These are phyloP conservation scores for Sanguinoderma infundibulare DNA, from an alignment of 1,284 basidiomycete genomes.

Conservation along the genomic window DNA sequence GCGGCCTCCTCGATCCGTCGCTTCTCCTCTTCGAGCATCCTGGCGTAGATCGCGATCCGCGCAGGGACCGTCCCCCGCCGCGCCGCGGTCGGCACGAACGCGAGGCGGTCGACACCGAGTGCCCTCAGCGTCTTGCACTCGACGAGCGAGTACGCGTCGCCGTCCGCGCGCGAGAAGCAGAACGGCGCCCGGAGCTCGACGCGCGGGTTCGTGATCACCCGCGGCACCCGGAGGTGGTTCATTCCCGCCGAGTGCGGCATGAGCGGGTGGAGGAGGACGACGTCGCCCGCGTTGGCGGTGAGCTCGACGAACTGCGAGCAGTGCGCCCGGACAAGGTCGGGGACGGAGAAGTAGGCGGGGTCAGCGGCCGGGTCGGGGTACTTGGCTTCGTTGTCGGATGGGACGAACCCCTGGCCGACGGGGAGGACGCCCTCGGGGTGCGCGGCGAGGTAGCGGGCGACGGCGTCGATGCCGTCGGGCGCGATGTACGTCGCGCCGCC, in stretches of 20 bases:
- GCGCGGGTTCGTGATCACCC: slow-evolving; percentile 67
- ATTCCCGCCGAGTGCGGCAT: slow-evolving; percentile 69
- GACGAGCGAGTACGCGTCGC: slow-evolving; percentile 52
- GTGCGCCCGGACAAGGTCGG: slow-evolving; percentile 41
- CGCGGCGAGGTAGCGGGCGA: slow-evolving; percentile 56
- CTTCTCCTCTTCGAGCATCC: slow-evolving; percentile 41
- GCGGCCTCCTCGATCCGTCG: slow-evolving; percentile 31
- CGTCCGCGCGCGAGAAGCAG: slow-evolving; percentile 47
- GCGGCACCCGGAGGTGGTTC: slow-evolving; percentile 55
- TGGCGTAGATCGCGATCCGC: slow-evolving; percentile 34
- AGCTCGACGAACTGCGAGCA: slow-evolving; percentile 58
- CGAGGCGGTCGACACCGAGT: slow-evolving; percentile 49
- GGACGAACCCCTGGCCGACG: slow-evolving; percentile 48
- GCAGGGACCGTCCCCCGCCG: slow-evolving; percentile 35
- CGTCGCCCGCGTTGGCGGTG: slow-evolving; percentile 61
- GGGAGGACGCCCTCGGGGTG: slow-evolving; percentile 63
- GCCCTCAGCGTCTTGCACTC: slow-evolving; percentile 57
- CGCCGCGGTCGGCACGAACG: slow-evolving; percentile 41
- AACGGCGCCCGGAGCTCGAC: slow-evolving; percentile 58
- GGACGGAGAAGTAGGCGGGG: slow-evolving; percentile 49
- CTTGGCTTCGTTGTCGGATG: slow-evolving; percentile 44
- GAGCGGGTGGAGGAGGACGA: slow-evolving; percentile 64
- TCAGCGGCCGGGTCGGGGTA: slow-evolving; percentile 40
- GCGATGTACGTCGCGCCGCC: slow-evolving; percentile 63
- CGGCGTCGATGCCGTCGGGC: slow-evolving; percentile 53